These are phyloP conservation scores for Yarrowia sp. DNA, from an alignment of 805 yeast species.

Conservation along the genomic window DNA sequence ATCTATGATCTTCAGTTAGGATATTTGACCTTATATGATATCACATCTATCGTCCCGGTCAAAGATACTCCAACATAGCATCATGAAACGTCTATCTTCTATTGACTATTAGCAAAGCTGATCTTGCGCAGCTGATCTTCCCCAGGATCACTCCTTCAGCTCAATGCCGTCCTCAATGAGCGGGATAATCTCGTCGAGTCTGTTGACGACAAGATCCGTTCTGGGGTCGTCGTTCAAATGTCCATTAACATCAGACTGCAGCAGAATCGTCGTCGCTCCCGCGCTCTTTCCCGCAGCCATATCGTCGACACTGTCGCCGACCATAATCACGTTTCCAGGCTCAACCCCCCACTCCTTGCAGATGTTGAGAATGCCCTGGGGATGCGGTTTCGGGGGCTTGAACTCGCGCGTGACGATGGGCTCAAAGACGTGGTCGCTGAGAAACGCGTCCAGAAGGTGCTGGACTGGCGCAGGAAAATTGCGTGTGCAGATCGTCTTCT, in stretches of 20 bases:
- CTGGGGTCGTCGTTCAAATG: slow-evolving; percentile 43
- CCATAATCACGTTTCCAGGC: slow-evolving; percentile 57
- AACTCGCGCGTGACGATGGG: slow-evolving; percentile 64
- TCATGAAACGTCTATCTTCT: no score
- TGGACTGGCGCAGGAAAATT: slow-evolving; percentile 56
- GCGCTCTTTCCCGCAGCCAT: slow-evolving; percentile 64
- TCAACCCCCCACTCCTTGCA: slow-evolving; percentile 45
- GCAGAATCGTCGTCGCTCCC: slow-evolving; percentile 56
- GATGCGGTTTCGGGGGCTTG: slow-evolving; percentile 66
- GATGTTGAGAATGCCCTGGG: slow-evolving; percentile 59
- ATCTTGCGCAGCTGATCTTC: no score
- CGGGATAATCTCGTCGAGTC: slow-evolving; percentile 42
- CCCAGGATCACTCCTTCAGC: slow-evolving; percentile 21
- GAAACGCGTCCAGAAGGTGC: slow-evolving; percentile 47
- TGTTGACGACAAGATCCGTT: slow-evolving; percentile 42
- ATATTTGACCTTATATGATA: no score
- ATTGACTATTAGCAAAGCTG: no score
- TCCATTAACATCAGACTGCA: slow-evolving; percentile 52
- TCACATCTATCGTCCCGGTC: no score
- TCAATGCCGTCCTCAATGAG: slow-evolving; percentile 43
- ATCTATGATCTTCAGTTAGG: no score
- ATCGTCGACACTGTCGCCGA: slow-evolving; percentile 72
- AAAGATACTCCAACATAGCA: no score
- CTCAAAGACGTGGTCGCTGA: slow-evolving; percentile 46
- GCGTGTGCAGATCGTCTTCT: slow-evolving; percentile 62